Percentiles rank a stretch among this genome's conserved stretches.
Conservation (phyloP, 129 eudicot species). For the Daucus carota region DNA sequence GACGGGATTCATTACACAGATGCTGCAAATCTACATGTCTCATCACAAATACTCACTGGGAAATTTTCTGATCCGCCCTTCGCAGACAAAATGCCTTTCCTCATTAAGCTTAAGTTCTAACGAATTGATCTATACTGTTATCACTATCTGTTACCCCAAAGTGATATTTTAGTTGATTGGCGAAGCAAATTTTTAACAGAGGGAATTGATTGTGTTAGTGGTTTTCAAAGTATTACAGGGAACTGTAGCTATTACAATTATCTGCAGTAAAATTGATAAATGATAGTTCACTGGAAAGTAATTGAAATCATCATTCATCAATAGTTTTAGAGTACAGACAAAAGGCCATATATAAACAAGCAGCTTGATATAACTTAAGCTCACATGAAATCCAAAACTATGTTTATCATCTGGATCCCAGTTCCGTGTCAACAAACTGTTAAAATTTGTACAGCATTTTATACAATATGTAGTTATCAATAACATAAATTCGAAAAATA, state of each 20-base stretch:
- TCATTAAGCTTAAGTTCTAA: slow-evolving; percentile 58
- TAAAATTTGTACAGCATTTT: slow-evolving; percentile 23
- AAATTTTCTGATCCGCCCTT: slow-evolving; percentile 80
- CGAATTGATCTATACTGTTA: background rate
- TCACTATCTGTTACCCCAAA: background rate
- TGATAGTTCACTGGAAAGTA: background rate
- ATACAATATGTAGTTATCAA: slow-evolving; percentile 32
- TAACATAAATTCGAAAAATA: slow-evolving; percentile 14
- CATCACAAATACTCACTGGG: slow-evolving; percentile 91
- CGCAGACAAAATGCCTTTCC: slow-evolving; percentile 74
- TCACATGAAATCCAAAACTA: background rate
- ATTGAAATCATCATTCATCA: background rate
- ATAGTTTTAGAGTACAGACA: background rate
- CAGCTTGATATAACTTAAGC: background rate
- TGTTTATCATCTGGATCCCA: slow-evolving; percentile 14
- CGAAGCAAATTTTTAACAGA: background rate
- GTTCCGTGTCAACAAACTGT: slow-evolving; percentile 9
- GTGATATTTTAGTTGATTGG: background rate
- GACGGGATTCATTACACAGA: slow-evolving; percentile 93
- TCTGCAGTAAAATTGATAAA: background rate
- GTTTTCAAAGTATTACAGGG: background rate
- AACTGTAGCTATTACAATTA: background rate
- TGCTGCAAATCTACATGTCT: slow-evolving; percentile 77
- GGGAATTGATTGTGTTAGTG: background rate
- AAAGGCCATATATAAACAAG: background rate